A percentile compares a stretch with the other conserved stretches of the same genome.
phyloP scores from a whole-genome alignment of 2,329 filamentous ascomycete species.

The Colletotrichum lentis region DNA sequence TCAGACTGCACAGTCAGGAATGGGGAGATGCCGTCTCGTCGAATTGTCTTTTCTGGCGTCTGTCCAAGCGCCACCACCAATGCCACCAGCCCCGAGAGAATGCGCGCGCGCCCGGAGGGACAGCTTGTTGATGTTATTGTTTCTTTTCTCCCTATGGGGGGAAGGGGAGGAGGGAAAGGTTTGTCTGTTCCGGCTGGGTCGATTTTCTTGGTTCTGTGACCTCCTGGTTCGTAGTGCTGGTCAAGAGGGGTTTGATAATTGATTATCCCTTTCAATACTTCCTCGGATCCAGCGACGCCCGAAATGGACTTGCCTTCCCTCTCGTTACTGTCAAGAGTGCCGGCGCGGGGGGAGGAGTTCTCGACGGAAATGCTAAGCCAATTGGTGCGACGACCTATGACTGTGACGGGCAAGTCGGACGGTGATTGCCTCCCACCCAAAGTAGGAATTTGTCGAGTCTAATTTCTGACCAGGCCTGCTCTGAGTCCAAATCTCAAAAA shows the following conservation, averaged over 20 bases:
- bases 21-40: constrained; percentile 26
- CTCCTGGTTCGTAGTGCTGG: constrained; percentile 16
- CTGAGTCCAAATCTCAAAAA: constrained; percentile 21
- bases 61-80: constrained; percentile 32
- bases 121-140: constrained; percentile 11
- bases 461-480: constrained; percentile 16
- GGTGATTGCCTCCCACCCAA: constrained; percentile 8
- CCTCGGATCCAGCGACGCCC: constrained; percentile 18
- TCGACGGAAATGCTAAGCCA: neutral
- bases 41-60: constrained; percentile 17
- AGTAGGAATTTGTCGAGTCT: constrained; percentile 11
- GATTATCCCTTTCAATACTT: neutral
- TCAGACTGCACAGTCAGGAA: constrained; percentile 4
- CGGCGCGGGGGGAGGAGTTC: neutral
- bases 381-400: neutral
- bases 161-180: neutral
- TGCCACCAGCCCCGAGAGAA: neutral
- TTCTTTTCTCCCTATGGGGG: constrained; percentile 31
- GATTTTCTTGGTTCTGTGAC: constrained; percentile 25
- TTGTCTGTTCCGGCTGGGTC: constrained; percentile 18
- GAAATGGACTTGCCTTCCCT: constrained; percentile 28
- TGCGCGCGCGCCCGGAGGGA: constrained; percentile 1
- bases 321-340: constrained; percentile 11
- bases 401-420: neutral
- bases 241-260: constrained; percentile 14